Evolutionary conservation across 2,329 filamentous ascomycete species (phyloP), one percentile per base, ranked within the genome.

Genomic region (Cercospora sojina): DNA sequence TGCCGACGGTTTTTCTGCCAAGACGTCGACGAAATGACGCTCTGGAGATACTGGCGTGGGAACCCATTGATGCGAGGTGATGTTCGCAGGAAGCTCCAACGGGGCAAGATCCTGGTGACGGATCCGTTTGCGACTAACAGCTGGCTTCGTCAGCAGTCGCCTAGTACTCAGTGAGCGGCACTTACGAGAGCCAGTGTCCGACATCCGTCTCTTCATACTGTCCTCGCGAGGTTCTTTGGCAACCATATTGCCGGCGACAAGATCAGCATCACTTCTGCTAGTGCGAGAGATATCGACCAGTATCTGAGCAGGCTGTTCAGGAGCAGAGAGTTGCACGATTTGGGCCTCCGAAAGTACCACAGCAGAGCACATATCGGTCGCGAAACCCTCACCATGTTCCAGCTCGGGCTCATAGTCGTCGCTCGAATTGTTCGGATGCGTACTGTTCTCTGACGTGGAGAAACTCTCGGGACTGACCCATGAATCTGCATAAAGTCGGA

Each of bases 31-130:
- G 47, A 68, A 68, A 57, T 60, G 53, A 20, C 64, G 57, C 27
- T 27, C n/a, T 25, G 63, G 69, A n/a, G 65, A 67, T 12, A 67
- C 51, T 49, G 43, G 66, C 2, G 47, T 67, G 7, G 53, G 64
- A 38, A 59, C 13, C 35, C 8, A 49, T 20, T 49, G 13, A 64
- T 64, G 9, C 38, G 38, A 43, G 38, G 18, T 43, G 8, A 43
- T 43, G n/a, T 43, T 43, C 60, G 31, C 8, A 32, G 27, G 27
- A 32, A 32, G 25, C 47, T 32, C 2, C 7, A 23, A 29, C 4
- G 8, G 49, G 16, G 49, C 20, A 25, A 55, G 49, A 27, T 55
- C 49, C 23, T 31, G 4, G 49, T 23, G 20, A 18, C 20, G 29
- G 31, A 25, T 23, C 53, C 43, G 25, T 32, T 49, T 35, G n/a